A percentile compares a stretch with the other conserved stretches of the same genome.
phyloP scores from a whole-genome alignment of 176 grass and related monocot genomes.

The Lolium rigidum region DNA sequence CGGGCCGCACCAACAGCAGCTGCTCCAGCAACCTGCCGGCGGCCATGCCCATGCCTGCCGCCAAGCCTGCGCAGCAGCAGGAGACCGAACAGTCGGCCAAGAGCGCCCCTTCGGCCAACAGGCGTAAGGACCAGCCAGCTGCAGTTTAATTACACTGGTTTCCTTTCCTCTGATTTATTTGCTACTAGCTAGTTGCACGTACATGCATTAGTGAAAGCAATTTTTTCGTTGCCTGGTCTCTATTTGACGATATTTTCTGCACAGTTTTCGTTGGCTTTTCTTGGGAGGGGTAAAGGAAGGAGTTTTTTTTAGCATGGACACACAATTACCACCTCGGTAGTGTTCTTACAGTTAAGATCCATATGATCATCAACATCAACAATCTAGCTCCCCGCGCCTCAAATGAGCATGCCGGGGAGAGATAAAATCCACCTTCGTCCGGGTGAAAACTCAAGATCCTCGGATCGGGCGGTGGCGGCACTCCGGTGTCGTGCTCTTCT shows the following conservation, averaged over 20 bases:
- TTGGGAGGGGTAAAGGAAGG: neutral
- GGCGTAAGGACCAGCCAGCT: conserved; percentile 60
- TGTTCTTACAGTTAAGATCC: conserved; percentile 10
- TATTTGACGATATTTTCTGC: neutral
- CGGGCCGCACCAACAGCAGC: conserved; percentile 55
- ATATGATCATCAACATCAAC: neutral
- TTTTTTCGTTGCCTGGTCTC: neutral
- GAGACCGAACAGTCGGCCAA: conserved; percentile 69
- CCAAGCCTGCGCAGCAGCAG: conserved; percentile 54
- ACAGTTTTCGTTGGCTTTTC: neutral
- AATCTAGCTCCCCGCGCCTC: neutral
- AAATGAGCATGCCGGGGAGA: neutral
- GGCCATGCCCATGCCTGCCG: conserved; percentile 23
- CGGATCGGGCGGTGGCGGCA: too few species aligned
- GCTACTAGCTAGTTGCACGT: neutral
- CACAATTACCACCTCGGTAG: neutral
- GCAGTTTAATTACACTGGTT: conserved; percentile 1
- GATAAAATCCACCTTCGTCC: neutral
- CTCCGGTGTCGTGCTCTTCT: too few species aligned
- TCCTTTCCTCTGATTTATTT: neutral
- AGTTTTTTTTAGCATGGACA: neutral
- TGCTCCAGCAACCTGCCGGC: conserved; percentile 54
- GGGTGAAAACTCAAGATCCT: too few species aligned
- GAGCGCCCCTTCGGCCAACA: conserved; percentile 65
- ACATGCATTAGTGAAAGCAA: too few species aligned